phyloP scores from a whole-genome alignment of 495 filamentous ascomycete species.

The Lophiotrema nucula region DNA sequence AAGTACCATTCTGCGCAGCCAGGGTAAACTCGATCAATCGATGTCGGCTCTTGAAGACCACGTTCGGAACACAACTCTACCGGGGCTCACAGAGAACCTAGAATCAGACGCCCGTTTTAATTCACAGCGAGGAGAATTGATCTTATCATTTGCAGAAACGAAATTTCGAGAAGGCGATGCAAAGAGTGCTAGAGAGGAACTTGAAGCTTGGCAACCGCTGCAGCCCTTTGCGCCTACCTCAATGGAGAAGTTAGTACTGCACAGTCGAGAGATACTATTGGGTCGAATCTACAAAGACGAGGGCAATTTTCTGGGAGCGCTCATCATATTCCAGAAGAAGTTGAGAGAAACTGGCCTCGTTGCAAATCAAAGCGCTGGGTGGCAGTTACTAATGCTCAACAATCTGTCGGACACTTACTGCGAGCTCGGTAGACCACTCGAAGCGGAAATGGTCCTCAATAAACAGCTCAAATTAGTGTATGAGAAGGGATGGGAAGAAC shows the following conservation, averaged over 20 bases:
- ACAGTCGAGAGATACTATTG: background rate
- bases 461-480: background rate
- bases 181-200: background rate
- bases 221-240: background rate
- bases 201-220: background rate
- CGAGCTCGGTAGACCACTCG: background rate
- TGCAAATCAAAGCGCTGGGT: background rate
- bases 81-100: background rate
- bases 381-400: background rate
- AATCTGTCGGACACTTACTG: background rate
- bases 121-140: background rate
- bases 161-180: background rate
- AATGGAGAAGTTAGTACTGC: background rate
- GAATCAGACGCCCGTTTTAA: conserved; percentile 1
- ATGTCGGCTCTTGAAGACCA: background rate
- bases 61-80: background rate
- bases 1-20: background rate
- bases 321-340: background rate
- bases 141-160: background rate
- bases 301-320: background rate
- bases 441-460: background rate
- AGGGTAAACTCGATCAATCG: background rate
- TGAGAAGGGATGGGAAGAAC: background rate
- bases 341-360: background rate
- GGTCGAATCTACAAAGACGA: background rate